Evolutionary conservation across 2,329 filamentous ascomycete species (phyloP).

Genomic region (Fusarium pininemorale): DNA sequence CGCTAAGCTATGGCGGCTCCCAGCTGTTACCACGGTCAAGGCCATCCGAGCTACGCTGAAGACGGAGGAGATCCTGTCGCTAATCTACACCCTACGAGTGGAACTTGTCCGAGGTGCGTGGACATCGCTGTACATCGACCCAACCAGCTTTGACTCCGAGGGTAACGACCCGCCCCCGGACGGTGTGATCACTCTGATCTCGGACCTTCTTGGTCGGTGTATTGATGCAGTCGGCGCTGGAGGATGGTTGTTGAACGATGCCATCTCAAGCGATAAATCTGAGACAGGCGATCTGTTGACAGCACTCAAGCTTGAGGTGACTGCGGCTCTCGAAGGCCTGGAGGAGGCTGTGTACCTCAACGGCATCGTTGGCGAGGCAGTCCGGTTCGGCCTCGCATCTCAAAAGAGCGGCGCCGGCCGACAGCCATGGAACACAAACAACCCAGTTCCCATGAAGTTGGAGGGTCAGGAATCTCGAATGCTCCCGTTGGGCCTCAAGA

Average conservation of each 20-base stretch:
- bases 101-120: constrained; percentile 80
- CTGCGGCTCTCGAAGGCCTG: constrained; percentile 75
- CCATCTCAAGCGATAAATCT: constrained; percentile 59
- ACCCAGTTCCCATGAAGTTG: constrained; percentile 54
- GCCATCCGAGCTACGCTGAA: constrained; percentile 71
- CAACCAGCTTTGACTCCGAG: constrained; percentile 56
- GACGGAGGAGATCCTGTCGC: constrained; percentile 73
- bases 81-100: constrained; percentile 77
- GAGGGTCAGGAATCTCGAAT: constrained; percentile 59
- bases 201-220: constrained; percentile 75
- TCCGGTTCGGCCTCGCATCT: constrained; percentile 64
- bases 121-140: constrained; percentile 76
- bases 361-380: constrained; percentile 71
- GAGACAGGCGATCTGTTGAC: constrained; percentile 71
- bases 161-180: constrained; percentile 64
- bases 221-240: constrained; percentile 79
- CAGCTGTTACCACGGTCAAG: constrained; percentile 66
- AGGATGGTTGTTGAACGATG: constrained; percentile 76
- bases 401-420: constrained; percentile 46
- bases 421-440: constrained; percentile 48
- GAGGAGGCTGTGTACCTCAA: constrained; percentile 74
- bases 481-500: constrained; percentile 79
- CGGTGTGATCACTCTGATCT: constrained; percentile 74
- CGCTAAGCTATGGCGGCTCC: constrained; percentile 73
- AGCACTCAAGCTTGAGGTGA: constrained; percentile 73